A percentile compares a stretch with the other conserved stretches of the same genome.
Conservation (phyloP, 164 flowering plant genomes). For the Houttuynia cordata region DNA sequence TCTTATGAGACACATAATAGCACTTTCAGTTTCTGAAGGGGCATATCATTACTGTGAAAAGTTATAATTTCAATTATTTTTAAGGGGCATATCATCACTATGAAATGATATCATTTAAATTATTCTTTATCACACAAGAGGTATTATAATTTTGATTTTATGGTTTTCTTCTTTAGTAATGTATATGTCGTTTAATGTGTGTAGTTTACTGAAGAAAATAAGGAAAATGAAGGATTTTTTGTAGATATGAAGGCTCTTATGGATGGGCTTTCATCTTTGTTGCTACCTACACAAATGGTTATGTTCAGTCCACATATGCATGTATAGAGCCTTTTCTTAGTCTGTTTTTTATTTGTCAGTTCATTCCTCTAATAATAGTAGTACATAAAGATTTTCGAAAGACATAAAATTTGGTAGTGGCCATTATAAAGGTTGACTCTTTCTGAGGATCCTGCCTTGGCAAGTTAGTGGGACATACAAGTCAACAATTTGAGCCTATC, state of each 20-base stretch:
- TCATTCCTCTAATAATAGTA: neutral
- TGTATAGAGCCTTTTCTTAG: conserved; percentile 9
- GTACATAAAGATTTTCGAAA: neutral
- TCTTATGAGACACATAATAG: conserved; percentile 77
- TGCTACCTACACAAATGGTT: conserved; percentile 62
- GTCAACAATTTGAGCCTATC: conserved; percentile 66
- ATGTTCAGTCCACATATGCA: conserved; percentile 65
- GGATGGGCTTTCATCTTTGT: conserved; percentile 78
- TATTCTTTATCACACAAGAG: conserved; percentile 90
- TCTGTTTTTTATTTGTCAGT: neutral
- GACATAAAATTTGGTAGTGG: neutral
- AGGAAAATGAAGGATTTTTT: conserved; percentile 32
- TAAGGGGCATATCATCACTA: conserved; percentile 75
- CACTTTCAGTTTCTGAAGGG: conserved; percentile 92
- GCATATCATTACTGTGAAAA: too few relatives aligned
- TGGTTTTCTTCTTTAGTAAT: neutral
- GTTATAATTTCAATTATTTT: too few relatives aligned
- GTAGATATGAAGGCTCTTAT: conserved; percentile 63
- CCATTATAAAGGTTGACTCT: conserved; percentile 54
- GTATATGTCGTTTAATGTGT: neutral
- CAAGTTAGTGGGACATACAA: conserved; percentile 95
- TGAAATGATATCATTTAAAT: conserved; percentile 81
- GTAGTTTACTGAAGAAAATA: conserved; percentile 48
- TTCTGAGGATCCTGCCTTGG: conserved; percentile 95
- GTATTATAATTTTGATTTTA: conserved; percentile 18